Conservation (phyloP, 805 yeast genomes). For the Barnettozyma populi region DNA sequence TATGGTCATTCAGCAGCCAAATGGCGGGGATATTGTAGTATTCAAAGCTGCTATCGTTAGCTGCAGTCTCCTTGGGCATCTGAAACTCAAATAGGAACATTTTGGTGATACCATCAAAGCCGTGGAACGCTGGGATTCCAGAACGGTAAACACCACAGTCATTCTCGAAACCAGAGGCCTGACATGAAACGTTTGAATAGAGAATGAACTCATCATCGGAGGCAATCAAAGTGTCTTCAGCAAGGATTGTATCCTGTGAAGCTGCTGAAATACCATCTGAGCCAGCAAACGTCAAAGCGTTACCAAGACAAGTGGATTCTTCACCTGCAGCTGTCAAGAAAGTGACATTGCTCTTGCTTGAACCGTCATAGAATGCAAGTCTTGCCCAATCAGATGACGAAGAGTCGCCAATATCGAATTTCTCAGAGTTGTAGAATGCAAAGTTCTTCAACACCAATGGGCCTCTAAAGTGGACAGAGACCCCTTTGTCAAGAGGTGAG, state of each 20-base stretch:
- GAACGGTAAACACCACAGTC: constrained; percentile 73
- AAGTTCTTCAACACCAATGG: constrained; percentile 58
- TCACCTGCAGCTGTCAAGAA: constrained; percentile 62
- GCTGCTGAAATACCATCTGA: constrained; percentile 50
- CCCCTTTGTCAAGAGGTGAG: constrained; percentile 62
- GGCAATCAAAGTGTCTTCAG: constrained; percentile 34
- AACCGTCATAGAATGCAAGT: constrained; percentile 53
- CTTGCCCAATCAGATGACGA: constrained; percentile 49
- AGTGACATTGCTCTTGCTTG: constrained; percentile 56
- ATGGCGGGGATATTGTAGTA: constrained; percentile 67
- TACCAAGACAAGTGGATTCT: constrained; percentile 58
- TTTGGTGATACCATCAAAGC: constrained; percentile 60
- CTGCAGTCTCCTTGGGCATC: constrained; percentile 51
- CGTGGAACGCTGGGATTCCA: constrained; percentile 74
- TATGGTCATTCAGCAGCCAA: constrained; percentile 68
- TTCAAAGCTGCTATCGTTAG: constrained; percentile 24
- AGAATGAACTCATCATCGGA: constrained; percentile 60
- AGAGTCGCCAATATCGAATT: constrained; percentile 31
- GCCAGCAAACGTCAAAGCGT: constrained; percentile 59
- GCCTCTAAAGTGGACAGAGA: constrained; percentile 76
- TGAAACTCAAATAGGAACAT: constrained; percentile 68
- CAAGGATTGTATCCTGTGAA: constrained; percentile 33
- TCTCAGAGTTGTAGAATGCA: constrained; percentile 50
- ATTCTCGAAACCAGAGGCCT: constrained; percentile 42
- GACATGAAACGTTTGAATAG: constrained; percentile 56